Evolutionary conservation across 331 rosid species (phyloP), one percentile per base, ranked within the genome.

Genomic region (Phaseolus coccineus): DNA sequence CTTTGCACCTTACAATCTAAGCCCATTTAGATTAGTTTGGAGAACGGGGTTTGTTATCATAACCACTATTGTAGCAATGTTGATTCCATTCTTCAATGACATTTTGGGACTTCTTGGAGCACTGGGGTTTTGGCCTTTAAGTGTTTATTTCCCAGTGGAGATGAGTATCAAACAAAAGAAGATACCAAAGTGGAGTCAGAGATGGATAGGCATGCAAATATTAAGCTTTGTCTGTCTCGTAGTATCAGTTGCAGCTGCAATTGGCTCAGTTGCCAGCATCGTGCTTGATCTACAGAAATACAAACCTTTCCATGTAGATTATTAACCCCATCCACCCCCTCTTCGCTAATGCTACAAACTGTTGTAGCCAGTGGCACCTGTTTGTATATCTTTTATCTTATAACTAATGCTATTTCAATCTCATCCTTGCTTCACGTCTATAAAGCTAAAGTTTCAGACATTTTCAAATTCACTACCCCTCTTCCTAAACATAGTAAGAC

Each of bases 1-100:
- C 6, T 47, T 78, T 6, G 6, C 58, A 28, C 48, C 71, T 22
- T 80, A 47, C 73, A 80, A 77, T 2, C 84, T 88, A 56, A 88
- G 74, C 48, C 48, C 63, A 14, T 83, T 81, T 6, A 81, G 86
- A 33, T 53, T 83, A 22, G 73, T 85, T 65, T 88, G 81, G 86
- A 88, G 91, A 52, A 83, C 86, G 2, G 27, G 64, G 50, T 88
- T 78, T 76, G 91, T 85, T 12, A 42, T 85, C 37, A 2, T 65
- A 6, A 88, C 87, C 47, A 85, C 89, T 19, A 0, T 85, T 35
- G 39, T 88, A 39, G 64, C 91, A 68, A 88, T 85, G 91, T 8
- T 83, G 81, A 65, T 88, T 64, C 91, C 91, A 1, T 88, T 88
- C 85, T 88, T 88, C 84, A 85, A 85, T 22, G 91, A 85, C 50